phyloP scores from a whole-genome alignment of 345 rosid species.

The Eucalyptus dawsonii region DNA sequence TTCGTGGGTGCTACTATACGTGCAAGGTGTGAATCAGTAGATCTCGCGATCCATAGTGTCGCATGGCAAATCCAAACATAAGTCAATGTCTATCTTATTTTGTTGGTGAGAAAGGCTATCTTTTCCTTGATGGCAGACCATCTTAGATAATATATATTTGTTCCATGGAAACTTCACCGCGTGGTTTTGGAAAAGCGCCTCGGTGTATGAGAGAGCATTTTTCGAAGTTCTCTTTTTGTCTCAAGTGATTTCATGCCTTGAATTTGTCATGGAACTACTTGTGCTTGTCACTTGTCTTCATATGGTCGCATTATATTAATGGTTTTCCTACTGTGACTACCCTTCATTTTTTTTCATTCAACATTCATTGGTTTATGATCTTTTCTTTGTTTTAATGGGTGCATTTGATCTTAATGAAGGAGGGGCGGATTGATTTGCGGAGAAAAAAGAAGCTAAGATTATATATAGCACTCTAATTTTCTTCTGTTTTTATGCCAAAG shows the following conservation, averaged over 20 bases:
- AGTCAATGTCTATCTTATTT: not conserved
- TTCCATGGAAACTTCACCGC: not conserved
- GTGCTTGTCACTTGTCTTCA: not conserved
- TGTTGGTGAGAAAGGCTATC: not conserved
- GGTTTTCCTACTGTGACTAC: not conserved
- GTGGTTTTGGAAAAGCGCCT: not conserved
- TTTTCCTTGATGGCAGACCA: slow-evolving; percentile 29
- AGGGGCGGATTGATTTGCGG: not conserved
- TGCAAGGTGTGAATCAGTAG: not conserved
- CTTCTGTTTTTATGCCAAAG: not conserved
- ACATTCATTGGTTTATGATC: not conserved
- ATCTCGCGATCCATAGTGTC: not conserved
- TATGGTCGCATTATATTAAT: not conserved
- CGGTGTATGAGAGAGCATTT: not conserved
- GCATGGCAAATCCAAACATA: not conserved
- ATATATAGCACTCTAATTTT: not conserved
- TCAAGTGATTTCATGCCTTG: not conserved
- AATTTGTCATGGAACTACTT: not conserved
- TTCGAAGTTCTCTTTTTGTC: slow-evolving; percentile 3
- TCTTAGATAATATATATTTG: not conserved
- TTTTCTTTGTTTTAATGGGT: not conserved
- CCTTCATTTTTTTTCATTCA: not conserved
- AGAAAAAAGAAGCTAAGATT: not conserved
- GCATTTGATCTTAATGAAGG: not conserved
- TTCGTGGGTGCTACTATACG: not conserved